These are phyloP conservation scores for Obelidium mucronatum DNA, from an alignment of 192 early-diverging fungal species.

Conservation along the genomic window DNA sequence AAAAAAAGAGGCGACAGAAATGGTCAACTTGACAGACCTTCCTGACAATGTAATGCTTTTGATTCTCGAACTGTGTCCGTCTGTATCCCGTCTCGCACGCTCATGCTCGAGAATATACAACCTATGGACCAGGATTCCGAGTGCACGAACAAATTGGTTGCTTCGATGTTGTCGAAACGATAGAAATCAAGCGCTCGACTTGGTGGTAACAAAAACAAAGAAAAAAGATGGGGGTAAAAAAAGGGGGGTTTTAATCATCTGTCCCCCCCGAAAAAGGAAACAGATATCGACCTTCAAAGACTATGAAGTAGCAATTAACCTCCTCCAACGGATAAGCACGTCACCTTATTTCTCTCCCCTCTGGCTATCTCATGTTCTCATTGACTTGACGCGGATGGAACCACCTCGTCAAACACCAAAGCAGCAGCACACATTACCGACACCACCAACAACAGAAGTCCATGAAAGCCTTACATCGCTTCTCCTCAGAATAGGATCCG, in stretches of 20 bases:
- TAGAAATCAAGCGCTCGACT: conserved; percentile 12
- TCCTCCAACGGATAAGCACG: background rate
- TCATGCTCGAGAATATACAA: background rate
- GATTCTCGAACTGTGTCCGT: conserved; percentile 1
- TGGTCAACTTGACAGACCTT: background rate
- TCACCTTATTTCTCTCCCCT: background rate
- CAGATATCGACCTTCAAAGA: conserved; percentile 9
- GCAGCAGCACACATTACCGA: background rate
- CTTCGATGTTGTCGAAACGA: conserved; percentile 3
- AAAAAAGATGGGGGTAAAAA: no score
- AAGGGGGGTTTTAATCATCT: no score
- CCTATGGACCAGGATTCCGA: conserved; percentile 12
- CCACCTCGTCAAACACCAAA: background rate
- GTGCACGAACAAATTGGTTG: conserved; percentile 7
- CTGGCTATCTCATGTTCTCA: conserved; percentile 7
- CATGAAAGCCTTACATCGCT: conserved; percentile 3
- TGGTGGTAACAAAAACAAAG: conserved; percentile 6
- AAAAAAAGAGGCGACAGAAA: no score
- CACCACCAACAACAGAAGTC: no score
- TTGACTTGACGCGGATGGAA: background rate
- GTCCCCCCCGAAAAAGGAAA: background rate
- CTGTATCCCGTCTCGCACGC: background rate
- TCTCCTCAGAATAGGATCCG: background rate
- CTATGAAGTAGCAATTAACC: conserved; percentile 21
- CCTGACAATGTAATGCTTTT: conserved; percentile 1